A percentile compares a stretch with the other conserved stretches of the same genome.
These are phyloP conservation scores for Phyllosticta ampelicida DNA, from an alignment of 2,329 filamentous ascomycete species.

Conservation along the genomic window DNA sequence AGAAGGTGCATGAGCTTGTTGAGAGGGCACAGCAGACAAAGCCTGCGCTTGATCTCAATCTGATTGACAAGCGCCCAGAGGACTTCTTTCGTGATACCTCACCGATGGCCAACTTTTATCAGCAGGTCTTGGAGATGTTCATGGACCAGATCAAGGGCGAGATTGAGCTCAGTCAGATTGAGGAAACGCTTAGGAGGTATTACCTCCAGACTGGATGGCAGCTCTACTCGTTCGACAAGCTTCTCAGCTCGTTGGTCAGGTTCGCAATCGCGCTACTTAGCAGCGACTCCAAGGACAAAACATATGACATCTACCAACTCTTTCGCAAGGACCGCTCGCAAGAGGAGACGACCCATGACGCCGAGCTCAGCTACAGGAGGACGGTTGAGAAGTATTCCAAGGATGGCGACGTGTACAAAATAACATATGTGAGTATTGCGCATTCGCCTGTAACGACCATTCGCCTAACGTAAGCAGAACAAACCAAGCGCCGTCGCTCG, in stretches of 20 bases:
- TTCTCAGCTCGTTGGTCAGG: constrained; percentile 70
- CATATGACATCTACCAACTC: constrained; percentile 75
- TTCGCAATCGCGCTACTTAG: constrained; percentile 76
- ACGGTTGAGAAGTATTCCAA: constrained; percentile 88
- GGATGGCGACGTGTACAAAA: constrained; percentile 82
- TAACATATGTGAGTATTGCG: constrained; percentile 67
- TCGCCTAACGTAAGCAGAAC: constrained; percentile 19
- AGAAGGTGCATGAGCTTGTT: constrained; percentile 63
- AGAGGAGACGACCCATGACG: constrained; percentile 79
- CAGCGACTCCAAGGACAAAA: constrained; percentile 85
- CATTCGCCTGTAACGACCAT: neutral
- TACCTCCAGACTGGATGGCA: constrained; percentile 89
- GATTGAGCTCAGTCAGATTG: constrained; percentile 70
- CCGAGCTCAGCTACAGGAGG: constrained; percentile 82
- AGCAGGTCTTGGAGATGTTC: constrained; percentile 72
- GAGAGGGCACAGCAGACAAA: constrained; percentile 62
- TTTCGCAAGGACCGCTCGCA: constrained; percentile 73
- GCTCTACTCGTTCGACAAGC: constrained; percentile 83
- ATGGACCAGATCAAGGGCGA: constrained; percentile 78
- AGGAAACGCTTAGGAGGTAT: constrained; percentile 83
- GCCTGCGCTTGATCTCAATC: constrained; percentile 71
- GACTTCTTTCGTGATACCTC: constrained; percentile 65
- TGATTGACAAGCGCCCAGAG: constrained; percentile 63
- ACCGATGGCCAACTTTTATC: constrained; percentile 62
- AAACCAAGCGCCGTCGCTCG: constrained; percentile 62